Conservation (phyloP, 345 rosid genomes). For the Arabis alpina region DNA sequence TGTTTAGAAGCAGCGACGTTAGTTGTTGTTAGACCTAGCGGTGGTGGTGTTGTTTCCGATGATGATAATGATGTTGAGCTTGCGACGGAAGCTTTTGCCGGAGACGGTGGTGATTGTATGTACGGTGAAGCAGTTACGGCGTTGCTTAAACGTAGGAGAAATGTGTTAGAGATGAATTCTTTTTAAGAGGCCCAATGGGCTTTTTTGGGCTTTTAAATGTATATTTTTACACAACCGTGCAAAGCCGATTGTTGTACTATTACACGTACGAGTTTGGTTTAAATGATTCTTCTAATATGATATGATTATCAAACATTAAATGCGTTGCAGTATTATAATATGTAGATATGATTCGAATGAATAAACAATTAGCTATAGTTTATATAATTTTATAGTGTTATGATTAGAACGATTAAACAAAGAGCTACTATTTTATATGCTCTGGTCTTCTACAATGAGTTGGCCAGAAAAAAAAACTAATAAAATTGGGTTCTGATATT, state of each 20-base stretch:
- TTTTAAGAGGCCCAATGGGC: slow-evolving; percentile 32
- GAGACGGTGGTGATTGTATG: slow-evolving; percentile 41
- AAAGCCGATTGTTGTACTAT: slow-evolving; percentile 19
- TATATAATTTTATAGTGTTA: no score
- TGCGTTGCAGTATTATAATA: slow-evolving; percentile 8
- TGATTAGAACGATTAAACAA: no score
- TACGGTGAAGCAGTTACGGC: slow-evolving; percentile 45
- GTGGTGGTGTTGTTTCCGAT: slow-evolving; percentile 19
- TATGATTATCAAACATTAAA: slow-evolving; percentile 28
- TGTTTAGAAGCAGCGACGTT: slow-evolving; percentile 46
- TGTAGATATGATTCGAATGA: slow-evolving; percentile 18
- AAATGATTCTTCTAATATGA: slow-evolving; percentile 27
- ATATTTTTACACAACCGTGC: slow-evolving; percentile 27
- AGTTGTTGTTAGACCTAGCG: slow-evolving; percentile 41
- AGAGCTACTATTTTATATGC: no score
- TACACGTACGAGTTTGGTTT: slow-evolving; percentile 34
- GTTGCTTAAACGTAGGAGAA: slow-evolving; percentile 46
- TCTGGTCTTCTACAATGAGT: no score
- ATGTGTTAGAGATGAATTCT: slow-evolving; percentile 47
- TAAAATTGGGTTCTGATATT: background rate
- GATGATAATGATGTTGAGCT: slow-evolving; percentile 30
- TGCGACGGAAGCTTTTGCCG: slow-evolving; percentile 37
- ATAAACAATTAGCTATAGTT: background rate
- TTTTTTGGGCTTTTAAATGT: slow-evolving; percentile 27
- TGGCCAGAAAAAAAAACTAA: no score